phyloP scores from a whole-genome alignment of 805 yeast genomes.

The Alloascoidea africana region DNA sequence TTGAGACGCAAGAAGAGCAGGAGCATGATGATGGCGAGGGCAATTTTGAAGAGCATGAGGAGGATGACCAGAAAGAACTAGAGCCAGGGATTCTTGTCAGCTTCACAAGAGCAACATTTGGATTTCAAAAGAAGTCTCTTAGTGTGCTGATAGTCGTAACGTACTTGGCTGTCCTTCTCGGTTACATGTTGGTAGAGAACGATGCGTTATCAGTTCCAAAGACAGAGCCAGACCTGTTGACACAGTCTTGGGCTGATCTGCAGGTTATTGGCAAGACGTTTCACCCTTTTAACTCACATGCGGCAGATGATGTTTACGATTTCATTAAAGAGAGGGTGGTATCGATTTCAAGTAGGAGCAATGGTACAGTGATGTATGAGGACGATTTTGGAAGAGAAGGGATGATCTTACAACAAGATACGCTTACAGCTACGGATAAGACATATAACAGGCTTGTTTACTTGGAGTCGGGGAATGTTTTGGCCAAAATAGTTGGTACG shows the following conservation, averaged over 20 bases:
- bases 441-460: slow-evolving; percentile 37
- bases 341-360: slow-evolving; percentile 16
- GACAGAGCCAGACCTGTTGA: slow-evolving; percentile 5
- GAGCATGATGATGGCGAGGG: too few species aligned
- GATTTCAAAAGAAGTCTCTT: slow-evolving; percentile 11
- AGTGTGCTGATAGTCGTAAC: slow-evolving; percentile 8
- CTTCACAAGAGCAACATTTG: slow-evolving; percentile 7
- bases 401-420: slow-evolving; percentile 34
- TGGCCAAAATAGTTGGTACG: slow-evolving; percentile 59
- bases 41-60: too few species aligned
- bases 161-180: slow-evolving; percentile 5
- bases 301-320: slow-evolving; percentile 64
- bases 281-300: slow-evolving; percentile 71
- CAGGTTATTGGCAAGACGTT: slow-evolving; percentile 49
- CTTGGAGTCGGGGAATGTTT: slow-evolving; percentile 70
- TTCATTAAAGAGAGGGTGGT: slow-evolving; percentile 34
- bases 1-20: too few species aligned
- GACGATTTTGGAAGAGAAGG: slow-evolving; percentile 24
- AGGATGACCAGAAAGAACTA: too few species aligned
- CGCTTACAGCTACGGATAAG: slow-evolving; percentile 27
- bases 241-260: slow-evolving; percentile 51
- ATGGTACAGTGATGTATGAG: slow-evolving; percentile 23
- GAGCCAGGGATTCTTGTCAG: too few species aligned
- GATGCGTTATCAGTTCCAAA: slow-evolving; percentile 4
- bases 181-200: slow-evolving; percentile 4